Evolutionary conservation across 2,329 filamentous ascomycete species (phyloP).

Genomic region (Talaromyces atroroseus): DNA sequence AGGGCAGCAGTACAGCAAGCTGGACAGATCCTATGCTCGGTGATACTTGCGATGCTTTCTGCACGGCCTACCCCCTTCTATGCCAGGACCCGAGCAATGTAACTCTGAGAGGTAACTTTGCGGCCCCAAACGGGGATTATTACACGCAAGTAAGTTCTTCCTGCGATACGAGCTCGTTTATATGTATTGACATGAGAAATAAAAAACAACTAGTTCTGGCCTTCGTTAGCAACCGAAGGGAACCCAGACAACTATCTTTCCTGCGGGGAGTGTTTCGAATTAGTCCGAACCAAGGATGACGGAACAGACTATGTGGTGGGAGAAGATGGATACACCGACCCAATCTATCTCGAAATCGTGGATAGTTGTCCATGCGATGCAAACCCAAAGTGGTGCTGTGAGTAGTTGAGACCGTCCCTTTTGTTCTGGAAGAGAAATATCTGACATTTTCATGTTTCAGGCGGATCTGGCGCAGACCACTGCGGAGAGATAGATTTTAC

Average conservation of each 20-base stretch:
- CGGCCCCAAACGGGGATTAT: constrained; percentile 7
- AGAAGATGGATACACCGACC: constrained; percentile 8
- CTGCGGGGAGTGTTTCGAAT: constrained; percentile 9
- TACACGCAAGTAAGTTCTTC: constrained; percentile 5
- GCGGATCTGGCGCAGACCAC: constrained; percentile 8
- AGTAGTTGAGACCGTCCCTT: not conserved
- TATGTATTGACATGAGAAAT: not conserved
- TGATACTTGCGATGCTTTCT: constrained; percentile 7
- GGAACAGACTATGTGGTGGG: constrained; percentile 7
- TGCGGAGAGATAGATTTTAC: constrained; percentile 10
- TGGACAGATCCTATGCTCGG: constrained; percentile 12
- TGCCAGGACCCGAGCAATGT: constrained; percentile 9
- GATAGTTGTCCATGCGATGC: constrained; percentile 8
- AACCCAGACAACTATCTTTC: constrained; percentile 10
- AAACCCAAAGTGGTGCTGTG: constrained; percentile 10
- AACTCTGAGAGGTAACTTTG: constrained; percentile 7
- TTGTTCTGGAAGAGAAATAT: not conserved
- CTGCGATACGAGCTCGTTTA: not conserved
- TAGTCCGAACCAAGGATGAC: constrained; percentile 3
- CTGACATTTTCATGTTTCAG: not conserved
- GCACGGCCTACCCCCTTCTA: constrained; percentile 8
- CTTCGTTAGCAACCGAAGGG: constrained; percentile 1
- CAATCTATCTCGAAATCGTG: constrained; percentile 7
- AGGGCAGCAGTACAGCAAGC: constrained; percentile 6
- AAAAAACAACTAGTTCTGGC: constrained; percentile 4